Evolutionary conservation across 345 rosid genomes (phyloP).

Genomic region (Gossypium turneri): DNA sequence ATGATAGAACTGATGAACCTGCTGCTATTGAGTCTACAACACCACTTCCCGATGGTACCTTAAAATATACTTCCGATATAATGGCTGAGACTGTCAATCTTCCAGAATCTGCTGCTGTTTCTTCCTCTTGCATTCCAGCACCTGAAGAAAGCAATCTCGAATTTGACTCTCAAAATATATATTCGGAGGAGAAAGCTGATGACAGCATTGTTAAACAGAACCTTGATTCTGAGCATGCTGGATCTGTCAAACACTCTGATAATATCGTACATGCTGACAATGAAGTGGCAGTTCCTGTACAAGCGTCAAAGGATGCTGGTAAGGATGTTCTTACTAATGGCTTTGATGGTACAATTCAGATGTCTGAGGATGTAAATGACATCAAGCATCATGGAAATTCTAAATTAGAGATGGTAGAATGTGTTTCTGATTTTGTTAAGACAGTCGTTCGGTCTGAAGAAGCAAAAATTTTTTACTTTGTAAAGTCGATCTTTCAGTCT

Average conservation of each 20-base stretch:
- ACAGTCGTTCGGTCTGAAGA: background rate
- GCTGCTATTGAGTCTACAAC: constrained; percentile 25
- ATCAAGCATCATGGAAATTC: background rate
- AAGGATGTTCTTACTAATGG: background rate
- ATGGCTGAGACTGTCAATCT: background rate
- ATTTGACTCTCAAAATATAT: background rate
- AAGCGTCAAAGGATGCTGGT: background rate
- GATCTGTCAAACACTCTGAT: constrained; percentile 3
- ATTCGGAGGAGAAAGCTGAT: constrained; percentile 7
- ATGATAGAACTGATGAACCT: constrained; percentile 22
- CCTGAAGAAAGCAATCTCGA: background rate
- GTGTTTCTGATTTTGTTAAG: background rate
- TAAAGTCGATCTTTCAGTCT: background rate
- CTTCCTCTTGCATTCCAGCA: background rate
- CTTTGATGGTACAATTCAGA: background rate
- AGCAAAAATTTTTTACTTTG: background rate
- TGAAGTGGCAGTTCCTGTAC: background rate
- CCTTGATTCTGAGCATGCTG: constrained; percentile 2
- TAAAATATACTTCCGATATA: background rate
- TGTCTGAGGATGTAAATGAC: constrained; percentile 3
- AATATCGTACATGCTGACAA: background rate
- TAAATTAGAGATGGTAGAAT: background rate
- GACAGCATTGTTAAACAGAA: constrained; percentile 4
- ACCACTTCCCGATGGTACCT: background rate
- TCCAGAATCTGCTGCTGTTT: background rate